phyloP scores from a whole-genome alignment of 2,329 filamentous ascomycete genomes.

The Raffaelea ambrosiae region DNA sequence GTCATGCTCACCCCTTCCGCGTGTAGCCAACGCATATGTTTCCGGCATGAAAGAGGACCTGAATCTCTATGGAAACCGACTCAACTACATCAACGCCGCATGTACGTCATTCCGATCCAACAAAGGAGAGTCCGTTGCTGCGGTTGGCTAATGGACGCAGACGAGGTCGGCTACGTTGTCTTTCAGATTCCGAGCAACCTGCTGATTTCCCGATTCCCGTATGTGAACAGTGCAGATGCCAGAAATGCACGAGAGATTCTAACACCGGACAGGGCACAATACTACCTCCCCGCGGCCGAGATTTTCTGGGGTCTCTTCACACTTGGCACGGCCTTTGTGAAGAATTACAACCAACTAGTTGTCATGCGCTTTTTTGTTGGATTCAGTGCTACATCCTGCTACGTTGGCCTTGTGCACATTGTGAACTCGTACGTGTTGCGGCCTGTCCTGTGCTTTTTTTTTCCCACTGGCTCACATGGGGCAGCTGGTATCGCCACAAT shows the following conservation, averaged over 20 bases:
- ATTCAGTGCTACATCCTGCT: conserved; percentile 42
- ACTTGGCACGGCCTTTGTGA: conserved; percentile 2
- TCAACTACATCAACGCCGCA: conserved; percentile 28
- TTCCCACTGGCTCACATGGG: background rate
- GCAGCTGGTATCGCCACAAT: conserved; percentile 45
- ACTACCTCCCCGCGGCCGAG: conserved; percentile 5
- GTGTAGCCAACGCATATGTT: conserved; percentile 33
- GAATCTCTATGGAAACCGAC: conserved; percentile 27
- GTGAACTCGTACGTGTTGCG: conserved; percentile 26
- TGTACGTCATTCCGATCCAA: conserved; percentile 10
- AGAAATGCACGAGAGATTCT: too few species aligned
- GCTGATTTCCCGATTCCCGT: conserved; percentile 21
- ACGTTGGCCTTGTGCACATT: conserved; percentile 40
- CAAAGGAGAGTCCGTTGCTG: too few species aligned
- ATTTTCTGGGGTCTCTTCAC: conserved; percentile 6
- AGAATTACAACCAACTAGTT: conserved; percentile 20
- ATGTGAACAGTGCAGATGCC: too few species aligned
- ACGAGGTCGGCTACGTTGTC: conserved; percentile 27
- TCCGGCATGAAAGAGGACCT: conserved; percentile 38
- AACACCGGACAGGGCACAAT: too few species aligned
- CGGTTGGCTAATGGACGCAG: conserved; percentile 8
- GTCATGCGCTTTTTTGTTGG: conserved; percentile 46
- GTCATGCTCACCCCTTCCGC: conserved; percentile 20
- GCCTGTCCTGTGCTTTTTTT: too few species aligned
- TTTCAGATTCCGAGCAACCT: conserved; percentile 36